phyloP scores from a whole-genome alignment of 768 basidiomycete species.

The Agaricus blazei region DNA sequence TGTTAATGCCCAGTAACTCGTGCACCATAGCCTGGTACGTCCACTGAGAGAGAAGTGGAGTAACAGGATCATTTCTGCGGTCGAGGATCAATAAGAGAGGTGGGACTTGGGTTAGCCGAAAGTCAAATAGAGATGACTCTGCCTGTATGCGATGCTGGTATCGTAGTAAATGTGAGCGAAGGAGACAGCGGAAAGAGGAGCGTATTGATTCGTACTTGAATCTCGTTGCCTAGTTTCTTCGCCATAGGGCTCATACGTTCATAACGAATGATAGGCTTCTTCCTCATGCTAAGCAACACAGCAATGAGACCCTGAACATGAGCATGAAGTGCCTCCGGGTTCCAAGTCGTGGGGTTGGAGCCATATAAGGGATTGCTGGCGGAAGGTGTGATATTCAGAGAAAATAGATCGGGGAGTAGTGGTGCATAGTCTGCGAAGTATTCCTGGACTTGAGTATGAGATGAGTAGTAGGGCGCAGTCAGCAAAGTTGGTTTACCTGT shows the following conservation, averaged over 20 bases:
- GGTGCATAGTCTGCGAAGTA: slow-evolving; percentile 97
- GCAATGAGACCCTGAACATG: slow-evolving; percentile 78
- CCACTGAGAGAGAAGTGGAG: slow-evolving; percentile 95
- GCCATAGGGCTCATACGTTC: slow-evolving; percentile 93
- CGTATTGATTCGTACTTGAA: slow-evolving; percentile 52
- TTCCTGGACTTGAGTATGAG: slow-evolving; percentile 52
- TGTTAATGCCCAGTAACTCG: slow-evolving; percentile 88
- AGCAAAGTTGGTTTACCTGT: slow-evolving; percentile 53
- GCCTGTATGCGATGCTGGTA: slow-evolving; percentile 71
- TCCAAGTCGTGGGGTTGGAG: slow-evolving; percentile 68
- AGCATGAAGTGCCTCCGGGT: slow-evolving; percentile 66
- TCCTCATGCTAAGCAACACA: slow-evolving; percentile 89
- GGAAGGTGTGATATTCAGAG: slow-evolving; percentile 73
- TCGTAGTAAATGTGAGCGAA: background rate
- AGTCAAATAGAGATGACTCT: slow-evolving; percentile 86
- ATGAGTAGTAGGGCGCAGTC: background rate
- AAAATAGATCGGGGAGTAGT: slow-evolving; percentile 80
- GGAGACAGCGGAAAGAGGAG: background rate
- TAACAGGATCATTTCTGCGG: slow-evolving; percentile 94
- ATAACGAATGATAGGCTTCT: slow-evolving; percentile 91
- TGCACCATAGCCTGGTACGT: slow-evolving; percentile 99
- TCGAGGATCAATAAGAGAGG: slow-evolving; percentile 91
- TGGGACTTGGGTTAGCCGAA: slow-evolving; percentile 81
- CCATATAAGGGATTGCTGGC: slow-evolving; percentile 64
- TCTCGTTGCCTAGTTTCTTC: slow-evolving; percentile 79